Evolutionary conservation across 1,284 basidiomycete species (phyloP), one percentile per base, ranked within the genome.

Genomic region (Neonothopanus nambi): DNA sequence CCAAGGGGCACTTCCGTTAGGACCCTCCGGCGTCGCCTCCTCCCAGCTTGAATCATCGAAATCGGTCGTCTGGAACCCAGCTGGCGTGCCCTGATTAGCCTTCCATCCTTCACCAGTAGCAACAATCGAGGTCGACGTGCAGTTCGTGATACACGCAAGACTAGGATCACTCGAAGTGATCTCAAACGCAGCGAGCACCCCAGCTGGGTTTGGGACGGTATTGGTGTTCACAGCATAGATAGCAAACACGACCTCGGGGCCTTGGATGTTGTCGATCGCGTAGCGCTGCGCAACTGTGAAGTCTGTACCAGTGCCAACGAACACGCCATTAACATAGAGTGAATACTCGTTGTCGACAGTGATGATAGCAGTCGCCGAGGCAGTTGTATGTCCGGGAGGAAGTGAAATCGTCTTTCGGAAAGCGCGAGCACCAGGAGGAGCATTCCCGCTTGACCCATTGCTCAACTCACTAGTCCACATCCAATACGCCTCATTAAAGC

Each of bases 391-490:
- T n/a, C 55, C 58, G 4, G 45, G 11, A 28, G 57, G 56, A 39
- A 56, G 57, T 23, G 54, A 55, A 18, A 54, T 54, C 1, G 48
- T 61, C 12, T 53, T 54, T 1, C 59, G 57, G 59, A 62, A 62
- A n/a, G 59, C 59, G 41, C 59, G 57, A 23, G 56, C 17, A 3
- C 61, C 61, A 6, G 51, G 33, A 6, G 61, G 61, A 15, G 57
- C 55, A 33, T 20, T 35, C 15, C 55, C 59, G 18, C 48, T 48
- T n/a, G 40, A n/a, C 33, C n/a, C n/a, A 12, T 2, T 15, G 6
- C 28, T 48, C 21, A 55, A 43, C 43, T 62, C 61, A 44, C 51
- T 54, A 26, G 61, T 62, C 59, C 61, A 62, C 23, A 62, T 59
- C 61, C 61, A 62, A 9, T 33, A 12, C 0, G 61, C 48, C 20